A percentile compares a stretch with the other conserved stretches of the same genome.
phyloP scores from a whole-genome alignment of 352 stramenopile genomes.

The Stephanocyclus meneghinianus region DNA sequence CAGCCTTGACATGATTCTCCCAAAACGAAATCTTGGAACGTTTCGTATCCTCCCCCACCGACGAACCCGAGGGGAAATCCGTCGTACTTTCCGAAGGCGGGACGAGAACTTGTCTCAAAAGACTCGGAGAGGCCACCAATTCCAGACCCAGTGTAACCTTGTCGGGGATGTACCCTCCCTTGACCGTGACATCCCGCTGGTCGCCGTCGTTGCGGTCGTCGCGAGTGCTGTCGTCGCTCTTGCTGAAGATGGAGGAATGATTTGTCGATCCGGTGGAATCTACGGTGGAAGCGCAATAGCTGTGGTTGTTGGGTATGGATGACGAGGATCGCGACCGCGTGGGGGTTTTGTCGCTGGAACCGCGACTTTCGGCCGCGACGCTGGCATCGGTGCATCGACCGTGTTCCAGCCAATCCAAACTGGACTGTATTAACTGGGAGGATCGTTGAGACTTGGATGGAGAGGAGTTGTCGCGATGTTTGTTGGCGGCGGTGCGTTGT shows the following conservation, averaged over 20 bases:
- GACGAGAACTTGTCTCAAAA: neutral
- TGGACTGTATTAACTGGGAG: neutral
- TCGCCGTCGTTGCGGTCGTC: neutral
- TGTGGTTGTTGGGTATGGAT: neutral
- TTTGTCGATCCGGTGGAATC: neutral
- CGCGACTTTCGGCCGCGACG: too few relatives aligned
- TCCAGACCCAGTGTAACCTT: conserved; percentile 2
- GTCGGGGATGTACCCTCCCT: neutral
- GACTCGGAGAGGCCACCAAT: neutral
- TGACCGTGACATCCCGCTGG: neutral
- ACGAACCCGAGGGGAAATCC: neutral
- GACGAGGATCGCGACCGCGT: neutral
- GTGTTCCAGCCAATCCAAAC: too few relatives aligned
- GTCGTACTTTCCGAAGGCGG: neutral
- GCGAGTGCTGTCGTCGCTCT: neutral
- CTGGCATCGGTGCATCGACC: too few relatives aligned
- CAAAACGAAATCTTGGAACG: neutral
- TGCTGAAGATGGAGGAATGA: conserved; percentile 7
- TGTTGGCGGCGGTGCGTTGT: neutral
- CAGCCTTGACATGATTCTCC: too few relatives aligned
- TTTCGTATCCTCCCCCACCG: neutral
- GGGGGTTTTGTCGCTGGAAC: neutral
- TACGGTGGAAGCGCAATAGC: neutral
- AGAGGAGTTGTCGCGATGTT: neutral
- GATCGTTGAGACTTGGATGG: neutral